These are phyloP conservation scores for Euphorbia tirucalli DNA, from an alignment of 345 rosid species.

Conservation along the genomic window DNA sequence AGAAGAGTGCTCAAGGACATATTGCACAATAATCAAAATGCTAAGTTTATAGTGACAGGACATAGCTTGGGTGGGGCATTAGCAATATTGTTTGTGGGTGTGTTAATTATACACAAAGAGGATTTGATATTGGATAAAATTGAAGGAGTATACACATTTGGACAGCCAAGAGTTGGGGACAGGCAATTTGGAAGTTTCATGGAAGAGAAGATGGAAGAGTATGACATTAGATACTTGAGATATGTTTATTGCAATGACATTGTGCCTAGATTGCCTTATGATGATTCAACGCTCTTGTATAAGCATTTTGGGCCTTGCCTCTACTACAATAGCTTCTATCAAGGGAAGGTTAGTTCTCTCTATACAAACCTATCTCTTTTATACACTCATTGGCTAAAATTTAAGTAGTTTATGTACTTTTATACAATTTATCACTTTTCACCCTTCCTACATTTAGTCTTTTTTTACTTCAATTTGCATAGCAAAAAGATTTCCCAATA, in stretches of 20 bases:
- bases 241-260: slow-evolving; percentile 22
- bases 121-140: slow-evolving; percentile 11
- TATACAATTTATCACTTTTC: no score
- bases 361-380: no score
- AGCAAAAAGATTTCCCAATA: no score
- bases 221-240: slow-evolving; percentile 14
- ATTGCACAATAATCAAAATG: slow-evolving; percentile 6
- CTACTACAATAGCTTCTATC: slow-evolving; percentile 12
- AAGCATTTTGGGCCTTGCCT: slow-evolving; percentile 23
- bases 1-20: slow-evolving; percentile 13
- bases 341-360: slow-evolving; percentile 32
- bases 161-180: slow-evolving; percentile 28
- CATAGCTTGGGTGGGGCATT: slow-evolving; percentile 30
- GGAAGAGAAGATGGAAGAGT: slow-evolving; percentile 1
- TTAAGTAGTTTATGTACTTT: no score
- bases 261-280: slow-evolving; percentile 26
- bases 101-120: slow-evolving; percentile 17
- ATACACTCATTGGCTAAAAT: no score
- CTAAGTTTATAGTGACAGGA: slow-evolving; percentile 21
- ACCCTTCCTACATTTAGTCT: no score
- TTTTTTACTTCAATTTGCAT: no score
- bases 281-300: slow-evolving; percentile 9
- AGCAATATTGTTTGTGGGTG: slow-evolving; percentile 18
- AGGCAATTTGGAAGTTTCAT: slow-evolving; percentile 15
- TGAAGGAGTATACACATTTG: slow-evolving; percentile 26